These are phyloP conservation scores for Lanmaoa pseudosensibilis DNA, from an alignment of 768 basidiomycete genomes.

Conservation along the genomic window DNA sequence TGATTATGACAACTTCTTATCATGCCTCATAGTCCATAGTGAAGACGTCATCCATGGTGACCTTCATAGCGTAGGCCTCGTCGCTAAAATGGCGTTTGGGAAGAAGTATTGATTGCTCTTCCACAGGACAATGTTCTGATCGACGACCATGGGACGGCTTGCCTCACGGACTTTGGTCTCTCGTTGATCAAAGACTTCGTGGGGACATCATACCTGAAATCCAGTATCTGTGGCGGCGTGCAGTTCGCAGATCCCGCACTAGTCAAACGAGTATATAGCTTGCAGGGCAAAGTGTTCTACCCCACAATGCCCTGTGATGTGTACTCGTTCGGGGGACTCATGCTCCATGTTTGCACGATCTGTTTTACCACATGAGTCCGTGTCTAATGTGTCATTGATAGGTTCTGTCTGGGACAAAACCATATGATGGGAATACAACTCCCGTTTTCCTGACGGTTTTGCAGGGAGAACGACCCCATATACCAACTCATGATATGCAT, in stretches of 20 bases:
- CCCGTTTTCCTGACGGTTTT: background rate
- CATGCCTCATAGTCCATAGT: conserved; percentile 19
- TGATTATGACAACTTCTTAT: background rate
- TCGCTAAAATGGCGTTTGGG: background rate
- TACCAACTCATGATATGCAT: conserved; percentile 1
- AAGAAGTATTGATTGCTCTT: background rate
- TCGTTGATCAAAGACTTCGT: conserved; percentile 26
- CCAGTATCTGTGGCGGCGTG: conserved; percentile 38
- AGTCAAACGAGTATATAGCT: conserved; percentile 1
- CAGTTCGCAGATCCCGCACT: conserved; percentile 48
- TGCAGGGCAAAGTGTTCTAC: background rate
- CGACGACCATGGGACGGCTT: conserved; percentile 38
- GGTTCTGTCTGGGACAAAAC: conserved; percentile 23
- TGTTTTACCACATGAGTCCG: background rate
- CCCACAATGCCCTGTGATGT: conserved; percentile 26
- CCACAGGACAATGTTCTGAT: conserved; percentile 44
- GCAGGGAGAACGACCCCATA: conserved; percentile 13
- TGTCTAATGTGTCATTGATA: conserved; percentile 12
- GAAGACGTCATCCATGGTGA: conserved; percentile 35
- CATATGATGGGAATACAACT: conserved; percentile 5
- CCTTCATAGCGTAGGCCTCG: conserved; percentile 34
- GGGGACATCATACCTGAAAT: conserved; percentile 33
- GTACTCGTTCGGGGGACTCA: conserved; percentile 39
- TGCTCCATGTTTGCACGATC: conserved; percentile 24
- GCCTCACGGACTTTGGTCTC: conserved; percentile 51